phyloP scores from a whole-genome alignment of 495 filamentous ascomycete genomes.

The Penicillium cinerascens region DNA sequence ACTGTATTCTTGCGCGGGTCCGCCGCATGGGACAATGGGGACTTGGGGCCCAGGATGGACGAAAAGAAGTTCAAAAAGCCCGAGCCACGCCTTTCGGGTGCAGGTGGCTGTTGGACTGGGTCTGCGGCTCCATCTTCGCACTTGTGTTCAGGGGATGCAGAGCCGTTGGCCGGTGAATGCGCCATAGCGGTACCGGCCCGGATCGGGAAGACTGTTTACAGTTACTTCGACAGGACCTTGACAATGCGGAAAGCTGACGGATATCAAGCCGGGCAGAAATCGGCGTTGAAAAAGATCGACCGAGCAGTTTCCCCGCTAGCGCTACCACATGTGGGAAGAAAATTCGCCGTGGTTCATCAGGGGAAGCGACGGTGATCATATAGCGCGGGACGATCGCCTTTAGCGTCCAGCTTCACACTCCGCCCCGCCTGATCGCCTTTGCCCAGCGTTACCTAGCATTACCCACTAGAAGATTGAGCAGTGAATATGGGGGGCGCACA shows the following conservation, averaged over 20 bases:
- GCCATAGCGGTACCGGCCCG: neutral
- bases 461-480: neutral
- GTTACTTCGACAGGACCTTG: neutral
- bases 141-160: conserved; percentile 3
- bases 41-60: conserved; percentile 28
- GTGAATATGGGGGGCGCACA: neutral
- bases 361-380: conserved; percentile 26
- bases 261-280: no score
- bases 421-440: neutral
- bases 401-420: conserved; percentile 5
- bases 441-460: neutral
- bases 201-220: neutral
- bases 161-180: neutral
- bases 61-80: conserved; percentile 26
- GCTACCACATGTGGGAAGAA: conserved; percentile 7
- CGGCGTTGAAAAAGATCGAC: neutral
- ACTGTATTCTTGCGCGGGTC: conserved; percentile 59
- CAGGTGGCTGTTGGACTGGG: neutral
- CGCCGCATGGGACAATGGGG: conserved; percentile 30
- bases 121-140: neutral
- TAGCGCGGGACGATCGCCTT: conserved; percentile 19
- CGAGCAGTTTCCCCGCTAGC: neutral
- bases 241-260: no score
- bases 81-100: conserved; percentile 27
- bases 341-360: conserved; percentile 10